phyloP scores from a whole-genome alignment of 495 filamentous ascomycete genomes.

The Hypoxylon cercidicola region DNA sequence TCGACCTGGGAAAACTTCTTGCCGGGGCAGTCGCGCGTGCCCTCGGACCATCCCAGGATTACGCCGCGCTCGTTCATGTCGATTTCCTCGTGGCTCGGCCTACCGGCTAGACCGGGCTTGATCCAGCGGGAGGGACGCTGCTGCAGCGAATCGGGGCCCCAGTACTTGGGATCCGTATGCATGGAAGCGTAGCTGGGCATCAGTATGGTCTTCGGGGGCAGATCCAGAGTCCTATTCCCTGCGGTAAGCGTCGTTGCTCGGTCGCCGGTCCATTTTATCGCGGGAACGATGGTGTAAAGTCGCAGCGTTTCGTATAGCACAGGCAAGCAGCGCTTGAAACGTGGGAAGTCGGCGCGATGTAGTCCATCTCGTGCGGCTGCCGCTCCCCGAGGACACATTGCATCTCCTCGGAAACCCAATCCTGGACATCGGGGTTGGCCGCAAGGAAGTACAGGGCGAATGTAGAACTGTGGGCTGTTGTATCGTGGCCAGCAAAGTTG shows the following conservation, averaged over 20 bases:
- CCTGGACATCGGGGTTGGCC: constrained; percentile 58
- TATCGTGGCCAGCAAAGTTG: constrained; percentile 66
- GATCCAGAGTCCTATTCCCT: constrained; percentile 20
- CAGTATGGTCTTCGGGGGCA: constrained; percentile 32
- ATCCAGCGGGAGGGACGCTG: constrained; percentile 50
- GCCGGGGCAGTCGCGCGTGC: constrained; percentile 58
- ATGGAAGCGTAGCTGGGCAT: constrained; percentile 25
- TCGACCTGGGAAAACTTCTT: constrained; percentile 64
- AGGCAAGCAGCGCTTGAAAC: constrained; percentile 56
- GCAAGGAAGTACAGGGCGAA: constrained; percentile 62
- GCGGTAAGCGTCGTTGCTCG: constrained; percentile 35
- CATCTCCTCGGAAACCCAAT: constrained; percentile 47
- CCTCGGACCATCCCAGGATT: constrained; percentile 61
- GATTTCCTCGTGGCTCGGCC: constrained; percentile 39
- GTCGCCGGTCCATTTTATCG: constrained; percentile 51
- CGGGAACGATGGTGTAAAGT: constrained; percentile 57
- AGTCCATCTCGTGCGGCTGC: constrained; percentile 50
- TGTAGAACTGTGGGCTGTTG: constrained; percentile 62
- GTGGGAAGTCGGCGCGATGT: constrained; percentile 54
- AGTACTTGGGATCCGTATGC: constrained; percentile 34
- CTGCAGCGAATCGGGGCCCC: constrained; percentile 42
- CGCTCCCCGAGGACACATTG: constrained; percentile 36
- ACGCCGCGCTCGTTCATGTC: constrained; percentile 48
- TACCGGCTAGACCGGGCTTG: not conserved
- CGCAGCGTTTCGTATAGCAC: constrained; percentile 65